A percentile compares a stretch with the other conserved stretches of the same genome.
phyloP scores from a whole-genome alignment of 371 early-diverging fungal species.

The Parasitella parasitica region DNA sequence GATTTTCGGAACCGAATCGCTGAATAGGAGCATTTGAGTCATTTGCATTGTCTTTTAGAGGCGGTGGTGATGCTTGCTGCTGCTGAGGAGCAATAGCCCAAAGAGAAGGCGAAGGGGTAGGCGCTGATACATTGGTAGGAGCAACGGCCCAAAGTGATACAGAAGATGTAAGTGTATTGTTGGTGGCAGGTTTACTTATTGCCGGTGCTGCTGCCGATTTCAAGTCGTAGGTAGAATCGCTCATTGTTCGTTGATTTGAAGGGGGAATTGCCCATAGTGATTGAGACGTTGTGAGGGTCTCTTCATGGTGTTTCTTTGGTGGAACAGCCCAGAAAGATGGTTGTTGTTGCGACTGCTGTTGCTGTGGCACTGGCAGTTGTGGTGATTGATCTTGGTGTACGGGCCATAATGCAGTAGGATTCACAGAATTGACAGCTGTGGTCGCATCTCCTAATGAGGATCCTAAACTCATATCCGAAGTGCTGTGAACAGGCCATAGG shows the following conservation, averaged over 20 bases:
- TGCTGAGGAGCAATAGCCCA: conserved; percentile 23
- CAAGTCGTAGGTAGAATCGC: neutral
- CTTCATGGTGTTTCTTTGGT: conserved; percentile 7
- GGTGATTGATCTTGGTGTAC: conserved; percentile 10
- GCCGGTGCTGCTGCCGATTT: neutral
- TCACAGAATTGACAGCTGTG: neutral
- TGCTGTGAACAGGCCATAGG: conserved; percentile 3
- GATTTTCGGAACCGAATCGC: conserved; percentile 20
- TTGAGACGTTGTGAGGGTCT: neutral
- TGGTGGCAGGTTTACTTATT: neutral
- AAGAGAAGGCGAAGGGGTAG: conserved; percentile 20
- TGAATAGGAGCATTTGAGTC: neutral
- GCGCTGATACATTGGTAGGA: conserved; percentile 11
- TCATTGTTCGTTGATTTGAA: neutral
- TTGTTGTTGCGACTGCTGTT: neutral
- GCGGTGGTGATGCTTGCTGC: neutral
- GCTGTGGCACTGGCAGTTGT: neutral
- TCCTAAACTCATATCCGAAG: conserved; percentile 4
- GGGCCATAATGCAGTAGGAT: conserved; percentile 6
- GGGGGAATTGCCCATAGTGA: conserved; percentile 25
- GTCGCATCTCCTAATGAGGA: conserved; percentile 5
- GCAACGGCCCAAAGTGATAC: conserved; percentile 34
- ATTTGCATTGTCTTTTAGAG: neutral
- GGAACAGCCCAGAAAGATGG: conserved; percentile 15
- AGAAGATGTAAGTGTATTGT: conserved; percentile 7